These are phyloP conservation scores for Plantago major DNA, from an alignment of 257 asterid genomes.

Conservation along the genomic window DNA sequence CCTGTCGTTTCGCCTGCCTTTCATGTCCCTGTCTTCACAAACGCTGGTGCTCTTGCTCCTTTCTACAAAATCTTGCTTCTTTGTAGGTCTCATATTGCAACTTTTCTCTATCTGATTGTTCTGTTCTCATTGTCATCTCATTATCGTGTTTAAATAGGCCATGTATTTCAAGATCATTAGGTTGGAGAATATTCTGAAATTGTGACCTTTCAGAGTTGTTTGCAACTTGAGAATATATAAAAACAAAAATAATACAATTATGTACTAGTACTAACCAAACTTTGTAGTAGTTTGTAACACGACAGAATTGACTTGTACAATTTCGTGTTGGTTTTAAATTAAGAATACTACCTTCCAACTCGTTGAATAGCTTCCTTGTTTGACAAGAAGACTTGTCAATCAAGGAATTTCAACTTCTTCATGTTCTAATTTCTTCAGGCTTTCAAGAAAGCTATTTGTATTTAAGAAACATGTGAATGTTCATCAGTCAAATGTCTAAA, in stretches of 20 bases:
- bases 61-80: constrained; percentile 2
- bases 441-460: no score
- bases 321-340: no score
- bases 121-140: neutral
- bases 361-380: no score
- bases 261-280: neutral
- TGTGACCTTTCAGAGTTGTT: neutral
- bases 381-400: no score
- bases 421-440: no score
- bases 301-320: no score
- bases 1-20: constrained; percentile 25
- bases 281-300: no score
- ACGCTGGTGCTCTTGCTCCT: constrained; percentile 13
- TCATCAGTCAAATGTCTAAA: no score
- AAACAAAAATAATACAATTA: neutral
- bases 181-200: constrained; percentile 5
- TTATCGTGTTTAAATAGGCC: constrained; percentile 2
- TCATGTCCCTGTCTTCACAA: constrained; percentile 10
- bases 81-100: neutral
- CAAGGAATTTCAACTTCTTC: no score
- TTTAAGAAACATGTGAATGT: no score
- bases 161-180: neutral
- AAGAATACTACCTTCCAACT: no score
- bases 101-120: neutral
- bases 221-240: neutral